phyloP scores from a whole-genome alignment of 768 basidiomycete genomes.

The Calvatia gigantea region DNA sequence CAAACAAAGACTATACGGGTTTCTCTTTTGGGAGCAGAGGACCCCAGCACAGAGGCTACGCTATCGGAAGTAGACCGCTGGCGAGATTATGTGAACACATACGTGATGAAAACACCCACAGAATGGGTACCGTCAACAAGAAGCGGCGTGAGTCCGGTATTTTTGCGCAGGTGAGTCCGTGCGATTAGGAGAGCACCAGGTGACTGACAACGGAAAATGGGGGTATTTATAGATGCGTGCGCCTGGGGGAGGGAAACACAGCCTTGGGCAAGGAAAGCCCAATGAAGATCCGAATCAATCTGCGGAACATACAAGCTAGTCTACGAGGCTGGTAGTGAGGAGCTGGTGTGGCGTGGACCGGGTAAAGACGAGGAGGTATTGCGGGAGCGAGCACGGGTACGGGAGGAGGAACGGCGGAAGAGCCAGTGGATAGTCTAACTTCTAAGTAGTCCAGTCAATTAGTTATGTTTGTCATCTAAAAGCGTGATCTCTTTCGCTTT shows the following conservation, averaged over 20 bases:
- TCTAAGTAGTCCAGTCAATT: conserved; percentile 13
- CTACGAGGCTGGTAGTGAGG: conserved; percentile 67
- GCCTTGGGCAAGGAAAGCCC: conserved; percentile 32
- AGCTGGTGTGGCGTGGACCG: conserved; percentile 41
- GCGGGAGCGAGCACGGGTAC: conserved; percentile 33
- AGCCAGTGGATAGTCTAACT: conserved; percentile 31
- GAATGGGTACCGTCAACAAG: conserved; percentile 58
- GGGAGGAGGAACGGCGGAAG: conserved; percentile 57
- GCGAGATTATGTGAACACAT: conserved; percentile 73
- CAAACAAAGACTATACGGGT: conserved; percentile 54
- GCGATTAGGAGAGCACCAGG: conserved; percentile 19
- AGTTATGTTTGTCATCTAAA: conserved; percentile 13
- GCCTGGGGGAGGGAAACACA: conserved; percentile 38
- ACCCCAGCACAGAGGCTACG: conserved; percentile 33
- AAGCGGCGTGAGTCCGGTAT: conserved; percentile 37
- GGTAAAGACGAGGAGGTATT: conserved; percentile 30
- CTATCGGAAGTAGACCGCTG: conserved; percentile 40
- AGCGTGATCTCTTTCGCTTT: conserved; percentile 15
- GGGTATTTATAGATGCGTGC: conserved; percentile 52
- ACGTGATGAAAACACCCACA: conserved; percentile 65
- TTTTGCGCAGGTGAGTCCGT: conserved; percentile 54
- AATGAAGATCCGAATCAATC: conserved; percentile 52
- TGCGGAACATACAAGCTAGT: conserved; percentile 64
- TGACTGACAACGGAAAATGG: conserved; percentile 20
- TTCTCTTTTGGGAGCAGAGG: conserved; percentile 56